Evolutionary conservation across 1,284 basidiomycete genomes (phyloP), one percentile per base, ranked within the genome.

Genomic region (Singerocomus rubriflavus): DNA sequence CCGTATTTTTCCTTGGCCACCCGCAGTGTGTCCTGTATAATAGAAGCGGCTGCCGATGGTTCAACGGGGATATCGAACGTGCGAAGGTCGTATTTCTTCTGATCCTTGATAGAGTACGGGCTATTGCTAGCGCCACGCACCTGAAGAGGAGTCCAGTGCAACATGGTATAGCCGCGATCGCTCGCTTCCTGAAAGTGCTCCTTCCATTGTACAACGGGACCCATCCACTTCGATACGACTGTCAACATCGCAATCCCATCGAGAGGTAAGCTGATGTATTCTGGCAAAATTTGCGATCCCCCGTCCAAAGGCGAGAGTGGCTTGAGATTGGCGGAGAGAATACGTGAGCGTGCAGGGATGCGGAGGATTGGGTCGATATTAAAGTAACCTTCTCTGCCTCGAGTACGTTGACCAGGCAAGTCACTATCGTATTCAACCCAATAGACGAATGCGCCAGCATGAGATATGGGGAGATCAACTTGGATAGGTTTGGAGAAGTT

Each of bases 181-280:
- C 84, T 82, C 6, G 91, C 88, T 69, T 94, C 91, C 45, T 80
- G 77, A 58, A 95, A 88, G 64, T 91, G 82, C 7, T 78, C 75
- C 40, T 74, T 78, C 94, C 95, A 98, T 31, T 83, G 73, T 11
- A 73, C 69, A 29, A 92, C 70, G 2, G 85, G 79, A 2, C 93
- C 95, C 91, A 97, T 96, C 95, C 95, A 98, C 70, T 98, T 98
- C 3, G 93, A 94, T 40, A 98, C 85, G 39, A 94, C 77, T 7
- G 91, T 93, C 51, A 97, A 74, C 59, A 97, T 87, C 34, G 87
- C 82, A 13, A 98, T 78, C 10, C 87, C 91, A 67, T 96, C 88
- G 29, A 97, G 77, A 2, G 92, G 85, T 10, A 97, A 73, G 57
- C 87, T 77, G 54, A 88, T 74, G 43, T 71, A 63, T 48, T 80